A percentile compares a stretch with the other conserved stretches of the same genome.
phyloP scores from a whole-genome alignment of 257 asterid genomes.

The Fraxinus quadrangulata region DNA sequence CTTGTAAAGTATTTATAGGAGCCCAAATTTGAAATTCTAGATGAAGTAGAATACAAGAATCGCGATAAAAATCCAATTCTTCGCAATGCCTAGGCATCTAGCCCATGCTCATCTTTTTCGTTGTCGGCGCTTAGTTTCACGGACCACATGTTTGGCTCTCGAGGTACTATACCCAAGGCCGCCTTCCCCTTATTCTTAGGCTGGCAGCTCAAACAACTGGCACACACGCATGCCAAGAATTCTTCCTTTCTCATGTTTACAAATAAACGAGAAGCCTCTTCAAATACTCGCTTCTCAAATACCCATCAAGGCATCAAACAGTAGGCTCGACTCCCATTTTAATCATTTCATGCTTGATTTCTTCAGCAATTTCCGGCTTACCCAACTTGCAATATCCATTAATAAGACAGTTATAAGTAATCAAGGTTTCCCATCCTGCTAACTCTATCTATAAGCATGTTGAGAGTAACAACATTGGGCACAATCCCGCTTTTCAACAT shows the following conservation, averaged over 20 bases:
- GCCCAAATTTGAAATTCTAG: too few species aligned
- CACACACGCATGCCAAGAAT: constrained; percentile 1
- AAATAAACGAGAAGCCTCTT: constrained; percentile 51
- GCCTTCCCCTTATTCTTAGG: too few species aligned
- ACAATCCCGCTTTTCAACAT: constrained; percentile 66
- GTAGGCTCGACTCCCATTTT: constrained; percentile 50
- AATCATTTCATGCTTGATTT: constrained; percentile 50
- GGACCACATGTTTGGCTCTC: too few species aligned
- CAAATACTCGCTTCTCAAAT: constrained; percentile 45
- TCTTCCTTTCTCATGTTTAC: constrained; percentile 51
- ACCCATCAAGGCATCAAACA: constrained; percentile 60
- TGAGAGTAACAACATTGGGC: constrained; percentile 65
- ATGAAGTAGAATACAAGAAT: too few species aligned
- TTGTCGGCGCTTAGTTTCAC: too few species aligned
- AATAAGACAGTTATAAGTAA: constrained; percentile 60
- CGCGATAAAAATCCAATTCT: too few species aligned
- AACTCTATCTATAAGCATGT: constrained; percentile 77
- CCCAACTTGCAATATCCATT: constrained; percentile 79
- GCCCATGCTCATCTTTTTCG: too few species aligned
- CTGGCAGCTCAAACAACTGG: too few species aligned
- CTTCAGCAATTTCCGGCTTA: constrained; percentile 46
- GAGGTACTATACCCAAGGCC: too few species aligned
- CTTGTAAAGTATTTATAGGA: too few species aligned
- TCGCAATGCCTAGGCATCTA: too few species aligned
- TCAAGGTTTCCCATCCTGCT: constrained; percentile 47